phyloP scores from a whole-genome alignment of 257 asterid genomes.

The Paraleonurus japonicus region DNA sequence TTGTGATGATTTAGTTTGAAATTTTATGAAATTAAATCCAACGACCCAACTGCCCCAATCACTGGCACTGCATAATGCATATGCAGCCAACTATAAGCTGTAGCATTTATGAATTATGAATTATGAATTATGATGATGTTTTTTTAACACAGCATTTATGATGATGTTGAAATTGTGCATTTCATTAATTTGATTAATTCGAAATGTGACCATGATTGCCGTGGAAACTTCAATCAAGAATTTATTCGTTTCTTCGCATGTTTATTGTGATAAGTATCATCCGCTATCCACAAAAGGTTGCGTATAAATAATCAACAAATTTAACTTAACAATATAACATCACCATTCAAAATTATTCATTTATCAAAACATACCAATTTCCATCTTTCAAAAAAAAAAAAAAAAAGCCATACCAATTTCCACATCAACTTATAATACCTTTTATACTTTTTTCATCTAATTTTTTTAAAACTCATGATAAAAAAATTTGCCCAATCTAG shows the following conservation, averaged over 20 bases:
- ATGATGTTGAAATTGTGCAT: background rate
- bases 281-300: background rate
- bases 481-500: too few relatives aligned
- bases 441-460: too few relatives aligned
- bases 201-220: background rate
- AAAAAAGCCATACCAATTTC: too few relatives aligned
- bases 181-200: background rate
- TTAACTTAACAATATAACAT: background rate
- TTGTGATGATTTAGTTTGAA: background rate
- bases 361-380: too few relatives aligned
- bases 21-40: background rate
- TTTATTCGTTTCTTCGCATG: slow-evolving; percentile 2
- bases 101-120: background rate
- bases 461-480: too few relatives aligned
- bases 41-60: background rate
- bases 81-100: background rate
- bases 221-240: background rate
- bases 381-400: too few relatives aligned
- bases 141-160: background rate
- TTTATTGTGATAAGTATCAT: background rate
- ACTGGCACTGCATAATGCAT: background rate
- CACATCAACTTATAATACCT: too few relatives aligned
- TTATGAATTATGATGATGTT: slow-evolving; percentile 7
- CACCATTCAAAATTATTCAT: background rate
- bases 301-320: background rate